These are phyloP conservation scores for Suhomyces maxii DNA, from an alignment of 1,139 yeast species.

Conservation along the genomic window DNA sequence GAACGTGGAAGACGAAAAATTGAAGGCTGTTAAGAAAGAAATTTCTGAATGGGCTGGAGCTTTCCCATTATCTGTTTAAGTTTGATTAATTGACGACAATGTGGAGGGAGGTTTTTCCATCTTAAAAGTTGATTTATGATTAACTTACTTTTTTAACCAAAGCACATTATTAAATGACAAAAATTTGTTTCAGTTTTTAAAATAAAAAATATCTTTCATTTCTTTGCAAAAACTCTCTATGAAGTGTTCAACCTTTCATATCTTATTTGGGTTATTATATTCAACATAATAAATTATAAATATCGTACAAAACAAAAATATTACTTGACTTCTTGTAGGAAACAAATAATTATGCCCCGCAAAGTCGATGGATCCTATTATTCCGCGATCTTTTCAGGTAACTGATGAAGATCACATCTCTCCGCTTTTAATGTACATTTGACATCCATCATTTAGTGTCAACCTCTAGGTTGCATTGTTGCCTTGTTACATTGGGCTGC, in stretches of 20 bases:
- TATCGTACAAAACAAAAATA: too few relatives aligned
- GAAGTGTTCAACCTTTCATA: slow-evolving; percentile 13
- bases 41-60: slow-evolving; percentile 89
- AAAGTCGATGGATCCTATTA: too few relatives aligned
- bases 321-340: too few relatives aligned
- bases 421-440: too few relatives aligned
- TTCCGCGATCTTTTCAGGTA: too few relatives aligned
- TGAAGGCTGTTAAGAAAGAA: slow-evolving; percentile 70
- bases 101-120: too few relatives aligned
- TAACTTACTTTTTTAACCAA: not conserved
- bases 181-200: not conserved
- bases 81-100: not conserved
- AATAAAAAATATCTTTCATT: slow-evolving; percentile 7
- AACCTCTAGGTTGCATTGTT: too few relatives aligned
- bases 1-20: slow-evolving; percentile 63
- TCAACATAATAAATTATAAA: slow-evolving; percentile 10
- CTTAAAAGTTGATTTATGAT: too few relatives aligned
- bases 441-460: too few relatives aligned
- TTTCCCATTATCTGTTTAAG: slow-evolving; percentile 83
- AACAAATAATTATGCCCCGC: too few relatives aligned
- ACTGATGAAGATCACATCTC: too few relatives aligned
- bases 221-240: slow-evolving; percentile 6
- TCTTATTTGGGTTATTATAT: slow-evolving; percentile 11
- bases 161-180: not conserved
- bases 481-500: too few relatives aligned